Conservation (phyloP, 371 early-diverging fungal genomes). For the Mortierella sp. region DNA sequence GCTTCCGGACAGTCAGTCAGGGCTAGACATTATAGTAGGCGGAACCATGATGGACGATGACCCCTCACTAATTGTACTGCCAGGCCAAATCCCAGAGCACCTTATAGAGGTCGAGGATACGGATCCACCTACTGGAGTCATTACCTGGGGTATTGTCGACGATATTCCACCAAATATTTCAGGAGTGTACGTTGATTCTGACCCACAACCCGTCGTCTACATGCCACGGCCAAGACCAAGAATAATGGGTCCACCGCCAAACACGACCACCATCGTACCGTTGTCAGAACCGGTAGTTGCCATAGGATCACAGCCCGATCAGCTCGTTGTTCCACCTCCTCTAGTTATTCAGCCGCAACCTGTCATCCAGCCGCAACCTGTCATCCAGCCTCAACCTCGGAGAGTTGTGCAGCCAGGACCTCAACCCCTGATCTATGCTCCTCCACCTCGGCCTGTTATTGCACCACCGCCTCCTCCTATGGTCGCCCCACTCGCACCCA, state of each 20-base stretch:
- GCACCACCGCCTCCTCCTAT: slow-evolving; percentile 13
- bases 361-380: background rate
- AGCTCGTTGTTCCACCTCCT: slow-evolving; percentile 5
- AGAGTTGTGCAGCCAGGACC: slow-evolving; percentile 18
- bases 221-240: slow-evolving; percentile 23
- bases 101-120: slow-evolving; percentile 11
- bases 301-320: background rate
- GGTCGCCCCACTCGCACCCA: background rate
- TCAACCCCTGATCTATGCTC: slow-evolving; percentile 19
- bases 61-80: background rate
- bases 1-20: background rate
- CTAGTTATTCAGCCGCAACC: background rate
- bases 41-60: slow-evolving; percentile 10
- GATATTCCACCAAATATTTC: slow-evolving; percentile 24
- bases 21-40: slow-evolving; percentile 2
- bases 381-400: slow-evolving; percentile 14
- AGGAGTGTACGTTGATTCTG: slow-evolving; percentile 5
- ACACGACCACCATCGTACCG: background rate
- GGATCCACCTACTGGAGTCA: slow-evolving; percentile 18
- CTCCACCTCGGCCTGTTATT: slow-evolving; percentile 23
- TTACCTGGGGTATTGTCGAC: slow-evolving; percentile 37
- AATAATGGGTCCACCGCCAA: slow-evolving; percentile 19
- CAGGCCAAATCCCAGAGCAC: slow-evolving; percentile 11
- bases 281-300: slow-evolving; percentile 4
- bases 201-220: slow-evolving; percentile 18